These are phyloP conservation scores for Tricholoma matsutake DNA, from an alignment of 768 basidiomycete genomes.

Conservation along the genomic window DNA sequence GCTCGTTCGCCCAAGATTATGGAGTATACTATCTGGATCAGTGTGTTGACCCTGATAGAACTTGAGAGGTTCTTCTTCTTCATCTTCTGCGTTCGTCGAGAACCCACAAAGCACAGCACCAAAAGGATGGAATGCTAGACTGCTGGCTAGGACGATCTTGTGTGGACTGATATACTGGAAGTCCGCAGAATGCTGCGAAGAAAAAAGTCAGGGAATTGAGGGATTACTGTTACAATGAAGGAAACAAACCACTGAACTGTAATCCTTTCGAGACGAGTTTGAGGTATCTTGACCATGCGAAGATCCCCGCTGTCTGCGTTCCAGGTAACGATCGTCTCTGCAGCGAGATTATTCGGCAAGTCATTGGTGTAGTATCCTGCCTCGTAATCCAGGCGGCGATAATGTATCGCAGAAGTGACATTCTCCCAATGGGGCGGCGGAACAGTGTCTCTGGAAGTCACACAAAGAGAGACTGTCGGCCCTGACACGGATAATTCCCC, in stretches of 20 bases:
- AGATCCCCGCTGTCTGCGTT: slow-evolving; percentile 6
- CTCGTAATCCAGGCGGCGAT: background rate
- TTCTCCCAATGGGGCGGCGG: background rate
- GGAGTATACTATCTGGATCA: background rate
- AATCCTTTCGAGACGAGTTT: background rate
- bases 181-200: background rate
- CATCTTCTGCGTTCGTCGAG: background rate
- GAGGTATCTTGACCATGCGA: slow-evolving; percentile 4
- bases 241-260: background rate
- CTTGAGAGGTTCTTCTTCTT: background rate
- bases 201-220: background rate
- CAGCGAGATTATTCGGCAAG: background rate
- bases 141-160: background rate
- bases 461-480: background rate
- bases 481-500: slow-evolving; percentile 2
- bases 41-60: background rate
- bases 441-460: background rate
- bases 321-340: slow-evolving; percentile 6
- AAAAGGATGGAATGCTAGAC: background rate
- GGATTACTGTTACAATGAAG: background rate
- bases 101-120: background rate
- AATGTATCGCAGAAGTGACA: background rate
- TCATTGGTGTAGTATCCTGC: background rate
- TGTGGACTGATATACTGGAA: background rate
- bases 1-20: background rate